phyloP scores from a whole-genome alignment of 176 grass and related monocot genomes.

The Lolium rigidum region DNA sequence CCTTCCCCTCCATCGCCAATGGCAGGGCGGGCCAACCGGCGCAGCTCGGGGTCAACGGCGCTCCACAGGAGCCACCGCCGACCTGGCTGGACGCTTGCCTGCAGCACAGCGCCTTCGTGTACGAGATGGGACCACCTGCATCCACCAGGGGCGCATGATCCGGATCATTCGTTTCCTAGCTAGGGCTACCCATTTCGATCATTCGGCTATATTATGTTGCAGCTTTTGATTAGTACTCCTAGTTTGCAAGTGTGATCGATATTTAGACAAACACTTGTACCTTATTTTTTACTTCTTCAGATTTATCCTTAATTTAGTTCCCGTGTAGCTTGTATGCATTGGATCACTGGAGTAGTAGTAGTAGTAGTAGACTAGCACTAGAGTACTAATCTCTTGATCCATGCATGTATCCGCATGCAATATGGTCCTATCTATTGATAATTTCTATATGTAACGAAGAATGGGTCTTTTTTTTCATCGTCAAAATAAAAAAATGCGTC shows the following conservation, averaged over 20 bases:
- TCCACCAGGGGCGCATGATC: slow-evolving; percentile 54
- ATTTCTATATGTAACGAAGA: slow-evolving; percentile 18
- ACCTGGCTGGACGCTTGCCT: slow-evolving; percentile 72
- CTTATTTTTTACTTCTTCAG: background rate
- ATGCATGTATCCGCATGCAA: slow-evolving; percentile 39
- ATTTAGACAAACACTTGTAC: slow-evolving; percentile 49
- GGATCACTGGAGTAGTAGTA: slow-evolving; percentile 3
- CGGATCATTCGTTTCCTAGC: slow-evolving; percentile 48
- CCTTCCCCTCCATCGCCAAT: slow-evolving; percentile 36
- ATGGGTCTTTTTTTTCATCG: too few species aligned
- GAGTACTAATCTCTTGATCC: slow-evolving; percentile 4
- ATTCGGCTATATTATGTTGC: background rate
- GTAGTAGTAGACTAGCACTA: background rate
- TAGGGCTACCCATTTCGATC: slow-evolving; percentile 36
- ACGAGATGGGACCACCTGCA: slow-evolving; percentile 59
- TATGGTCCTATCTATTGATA: background rate
- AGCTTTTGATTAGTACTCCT: background rate
- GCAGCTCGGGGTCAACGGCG: slow-evolving; percentile 54
- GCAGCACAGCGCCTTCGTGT: slow-evolving; percentile 59
- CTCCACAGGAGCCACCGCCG: slow-evolving; percentile 55
- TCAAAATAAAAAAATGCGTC: too few species aligned
- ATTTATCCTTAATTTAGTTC: background rate
- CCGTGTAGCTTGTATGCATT: slow-evolving; percentile 21
- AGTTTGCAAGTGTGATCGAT: slow-evolving; percentile 41
- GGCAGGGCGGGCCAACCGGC: slow-evolving; percentile 12